phyloP scores from a whole-genome alignment of 257 asterid genomes.

The Solanum chmielewskii region DNA sequence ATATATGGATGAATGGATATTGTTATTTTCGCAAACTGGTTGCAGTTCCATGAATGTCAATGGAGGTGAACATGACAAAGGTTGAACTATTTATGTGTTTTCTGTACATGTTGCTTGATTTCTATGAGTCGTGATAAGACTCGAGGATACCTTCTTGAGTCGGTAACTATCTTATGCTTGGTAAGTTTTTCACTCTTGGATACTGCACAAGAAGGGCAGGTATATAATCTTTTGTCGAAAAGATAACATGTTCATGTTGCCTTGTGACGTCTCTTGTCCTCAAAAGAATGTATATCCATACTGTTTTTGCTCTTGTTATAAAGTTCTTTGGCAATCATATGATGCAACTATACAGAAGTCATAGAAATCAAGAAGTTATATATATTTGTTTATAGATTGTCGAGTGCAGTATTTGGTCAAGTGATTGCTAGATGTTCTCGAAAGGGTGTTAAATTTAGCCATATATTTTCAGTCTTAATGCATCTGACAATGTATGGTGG shows the following conservation, averaged over 20 bases:
- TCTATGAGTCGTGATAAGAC: neutral
- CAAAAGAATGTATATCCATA: neutral
- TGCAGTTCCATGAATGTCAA: neutral
- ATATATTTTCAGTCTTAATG: neutral
- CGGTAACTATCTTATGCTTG: neutral
- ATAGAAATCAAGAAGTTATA: neutral
- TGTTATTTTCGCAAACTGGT: neutral
- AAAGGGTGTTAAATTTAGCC: neutral
- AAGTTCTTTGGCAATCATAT: neutral
- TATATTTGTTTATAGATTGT: neutral
- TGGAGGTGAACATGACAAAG: neutral
- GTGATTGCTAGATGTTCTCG: neutral
- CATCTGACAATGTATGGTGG: neutral
- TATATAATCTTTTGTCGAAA: neutral
- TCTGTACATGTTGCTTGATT: neutral
- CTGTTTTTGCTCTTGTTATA: neutral
- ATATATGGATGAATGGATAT: neutral
- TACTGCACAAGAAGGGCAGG: neutral
- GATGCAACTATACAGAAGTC: neutral
- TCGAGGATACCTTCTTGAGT: neutral
- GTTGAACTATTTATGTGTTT: neutral
- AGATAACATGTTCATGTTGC: neutral
- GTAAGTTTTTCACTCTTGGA: neutral
- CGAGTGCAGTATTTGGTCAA: neutral
- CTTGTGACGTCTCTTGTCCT: neutral